Evolutionary conservation across 345 rosid species (phyloP).

Genomic region (Citrus reticulata): DNA sequence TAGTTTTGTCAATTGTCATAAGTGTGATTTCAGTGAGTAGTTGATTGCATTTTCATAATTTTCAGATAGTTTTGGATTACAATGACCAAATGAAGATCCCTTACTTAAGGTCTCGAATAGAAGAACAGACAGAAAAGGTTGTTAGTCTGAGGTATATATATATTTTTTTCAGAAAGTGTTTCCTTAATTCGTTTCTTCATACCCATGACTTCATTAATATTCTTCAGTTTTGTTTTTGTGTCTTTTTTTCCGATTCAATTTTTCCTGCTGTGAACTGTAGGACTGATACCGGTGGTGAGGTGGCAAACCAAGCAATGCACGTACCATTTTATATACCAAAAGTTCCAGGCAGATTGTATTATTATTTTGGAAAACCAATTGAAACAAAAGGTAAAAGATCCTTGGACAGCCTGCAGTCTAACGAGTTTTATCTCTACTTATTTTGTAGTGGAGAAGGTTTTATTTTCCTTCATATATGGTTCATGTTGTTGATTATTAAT

Average conservation of each 20-base stretch:
- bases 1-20: no score
- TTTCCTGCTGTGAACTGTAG: constrained; percentile 12
- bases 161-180: neutral
- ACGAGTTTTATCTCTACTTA: no score
- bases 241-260: neutral
- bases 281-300: constrained; percentile 35
- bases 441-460: no score
- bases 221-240: neutral
- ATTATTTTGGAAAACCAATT: constrained; percentile 50
- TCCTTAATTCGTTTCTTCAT: neutral
- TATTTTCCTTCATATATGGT: no score
- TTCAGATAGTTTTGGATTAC: constrained; percentile 40
- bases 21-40: neutral
- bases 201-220: no score
- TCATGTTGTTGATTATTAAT: no score
- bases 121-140: constrained; percentile 3
- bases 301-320: constrained; percentile 34
- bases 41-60: neutral
- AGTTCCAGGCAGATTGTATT: constrained; percentile 49
- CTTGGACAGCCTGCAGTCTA: no score
- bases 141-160: constrained; percentile 28
- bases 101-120: constrained; percentile 20
- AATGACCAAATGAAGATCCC: constrained; percentile 52
- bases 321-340: constrained; percentile 35
- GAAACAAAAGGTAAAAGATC: constrained; percentile 30